Percentiles rank a stretch among this genome's conserved stretches.
These are phyloP conservation scores for Fraxinus platypoda DNA, from an alignment of 305 asterid genomes.

Conservation along the genomic window DNA sequence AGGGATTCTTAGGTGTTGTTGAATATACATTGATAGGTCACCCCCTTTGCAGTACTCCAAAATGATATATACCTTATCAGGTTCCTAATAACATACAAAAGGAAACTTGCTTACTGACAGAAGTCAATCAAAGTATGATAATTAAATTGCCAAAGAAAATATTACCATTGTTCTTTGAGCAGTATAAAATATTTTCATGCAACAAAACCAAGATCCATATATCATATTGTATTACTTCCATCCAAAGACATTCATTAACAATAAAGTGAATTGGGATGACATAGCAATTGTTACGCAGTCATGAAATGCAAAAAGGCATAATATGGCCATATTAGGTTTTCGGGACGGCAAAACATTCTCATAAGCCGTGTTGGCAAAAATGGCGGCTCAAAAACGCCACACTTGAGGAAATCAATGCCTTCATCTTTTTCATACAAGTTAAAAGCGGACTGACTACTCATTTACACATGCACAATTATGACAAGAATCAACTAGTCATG, in stretches of 20 bases:
- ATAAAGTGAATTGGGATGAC: not conserved
- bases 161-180: not conserved
- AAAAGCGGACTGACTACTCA: not conserved
- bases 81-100: slow-evolving; percentile 50
- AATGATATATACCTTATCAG: slow-evolving; percentile 76
- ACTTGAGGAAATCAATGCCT: not conserved
- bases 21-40: slow-evolving; percentile 74
- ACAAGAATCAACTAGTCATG: slow-evolving; percentile 14
- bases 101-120: slow-evolving; percentile 16
- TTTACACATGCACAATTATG: slow-evolving; percentile 17
- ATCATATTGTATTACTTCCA: slow-evolving; percentile 2
- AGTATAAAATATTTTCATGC: not conserved
- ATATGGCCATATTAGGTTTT: slow-evolving; percentile 1
- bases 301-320: slow-evolving; percentile 10
- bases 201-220: slow-evolving; percentile 3
- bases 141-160: not conserved
- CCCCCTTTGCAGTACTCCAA: slow-evolving; percentile 91
- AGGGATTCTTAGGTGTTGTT: slow-evolving; percentile 56
- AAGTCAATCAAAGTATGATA: not conserved
- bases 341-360: slow-evolving; percentile 4
- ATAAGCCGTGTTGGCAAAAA: slow-evolving; percentile 10
- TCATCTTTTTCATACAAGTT: not conserved
- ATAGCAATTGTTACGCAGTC: not conserved
- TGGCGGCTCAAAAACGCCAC: slow-evolving; percentile 4
- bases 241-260: slow-evolving; percentile 3